phyloP scores from a whole-genome alignment of 1,139 yeast species.

The Hyphopichia burtonii region DNA sequence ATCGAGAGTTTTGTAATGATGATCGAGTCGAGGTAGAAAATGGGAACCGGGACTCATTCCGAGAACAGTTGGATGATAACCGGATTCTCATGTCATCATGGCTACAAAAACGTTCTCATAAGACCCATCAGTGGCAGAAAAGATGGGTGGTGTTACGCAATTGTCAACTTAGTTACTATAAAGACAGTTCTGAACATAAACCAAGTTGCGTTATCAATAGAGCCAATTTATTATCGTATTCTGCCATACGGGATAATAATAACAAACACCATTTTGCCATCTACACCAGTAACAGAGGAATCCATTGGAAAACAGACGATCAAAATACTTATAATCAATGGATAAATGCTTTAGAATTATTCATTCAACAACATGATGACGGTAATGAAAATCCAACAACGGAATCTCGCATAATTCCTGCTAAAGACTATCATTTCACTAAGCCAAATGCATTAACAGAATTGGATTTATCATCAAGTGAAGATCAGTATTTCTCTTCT shows the following conservation, averaged over 20 bases:
- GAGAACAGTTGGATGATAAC: slow-evolving; percentile 9
- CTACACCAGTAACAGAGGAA: slow-evolving; percentile 36
- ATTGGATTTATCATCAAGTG: slow-evolving; percentile 1
- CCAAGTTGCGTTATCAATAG: slow-evolving; percentile 46
- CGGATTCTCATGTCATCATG: slow-evolving; percentile 13
- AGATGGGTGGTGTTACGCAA: slow-evolving; percentile 61
- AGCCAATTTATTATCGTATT: slow-evolving; percentile 19
- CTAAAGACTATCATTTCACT: not conserved
- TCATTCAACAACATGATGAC: slow-evolving; percentile 12
- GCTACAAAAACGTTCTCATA: slow-evolving; percentile 21
- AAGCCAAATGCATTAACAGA: not conserved
- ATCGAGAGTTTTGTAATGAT: not conserved
- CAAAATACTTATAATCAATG: slow-evolving; percentile 37
- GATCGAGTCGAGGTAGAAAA: not conserved
- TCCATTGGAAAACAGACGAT: slow-evolving; percentile 43
- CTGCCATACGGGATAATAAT: slow-evolving; percentile 28
- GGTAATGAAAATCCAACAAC: not conserved
- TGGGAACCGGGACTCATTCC: not conserved
- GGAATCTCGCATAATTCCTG: not conserved
- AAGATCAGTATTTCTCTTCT: slow-evolving; percentile 20
- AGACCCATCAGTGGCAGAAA: slow-evolving; percentile 43
- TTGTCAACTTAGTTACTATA: slow-evolving; percentile 56
- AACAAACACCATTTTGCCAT: slow-evolving; percentile 40
- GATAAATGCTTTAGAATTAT: slow-evolving; percentile 34
- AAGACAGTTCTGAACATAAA: slow-evolving; percentile 56